A percentile compares a stretch with the other conserved stretches of the same genome.
Conservation (phyloP, 305 asterid species). For the Ilex paraguariensis region DNA sequence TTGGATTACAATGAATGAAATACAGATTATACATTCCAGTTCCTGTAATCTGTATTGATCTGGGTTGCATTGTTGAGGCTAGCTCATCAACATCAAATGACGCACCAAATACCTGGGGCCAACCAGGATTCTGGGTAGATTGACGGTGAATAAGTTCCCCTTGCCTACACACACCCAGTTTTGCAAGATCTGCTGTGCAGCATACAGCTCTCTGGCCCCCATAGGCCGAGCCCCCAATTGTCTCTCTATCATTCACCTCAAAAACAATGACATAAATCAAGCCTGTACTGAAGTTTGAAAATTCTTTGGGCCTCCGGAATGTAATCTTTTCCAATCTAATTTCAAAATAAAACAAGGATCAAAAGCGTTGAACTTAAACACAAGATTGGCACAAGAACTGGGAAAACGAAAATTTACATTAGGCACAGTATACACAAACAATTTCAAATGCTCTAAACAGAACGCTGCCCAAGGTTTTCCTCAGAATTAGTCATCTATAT, state of each 20-base stretch:
- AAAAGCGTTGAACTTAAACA: too few species aligned
- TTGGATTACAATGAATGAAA: slow-evolving; percentile 83
- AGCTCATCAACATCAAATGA: slow-evolving; percentile 49
- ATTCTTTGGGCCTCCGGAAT: slow-evolving; percentile 68
- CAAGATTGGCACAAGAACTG: too few species aligned
- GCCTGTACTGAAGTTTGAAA: slow-evolving; percentile 69
- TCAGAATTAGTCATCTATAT: too few species aligned
- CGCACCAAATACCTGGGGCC: slow-evolving; percentile 83
- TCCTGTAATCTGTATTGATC: slow-evolving; percentile 55
- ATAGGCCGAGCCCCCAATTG: slow-evolving; percentile 93
- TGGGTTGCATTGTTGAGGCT: slow-evolving; percentile 50
- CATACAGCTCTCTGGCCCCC: slow-evolving; percentile 98
- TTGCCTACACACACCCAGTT: slow-evolving; percentile 84
- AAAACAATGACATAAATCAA: slow-evolving; percentile 70
- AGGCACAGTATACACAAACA: too few species aligned
- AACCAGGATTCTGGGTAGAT: slow-evolving; percentile 64
- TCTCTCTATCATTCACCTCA: slow-evolving; percentile 92
- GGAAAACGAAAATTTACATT: too few species aligned
- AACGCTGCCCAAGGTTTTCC: too few species aligned
- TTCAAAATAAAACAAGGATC: background rate
- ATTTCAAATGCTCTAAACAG: too few species aligned
- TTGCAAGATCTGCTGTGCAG: slow-evolving; percentile 89
- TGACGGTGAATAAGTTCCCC: slow-evolving; percentile 82
- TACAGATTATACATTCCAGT: slow-evolving; percentile 16
- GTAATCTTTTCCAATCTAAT: slow-evolving; percentile 69